Conservation (phyloP, 176 grass and related monocot species). For the Echinochloa phyllopogon region DNA sequence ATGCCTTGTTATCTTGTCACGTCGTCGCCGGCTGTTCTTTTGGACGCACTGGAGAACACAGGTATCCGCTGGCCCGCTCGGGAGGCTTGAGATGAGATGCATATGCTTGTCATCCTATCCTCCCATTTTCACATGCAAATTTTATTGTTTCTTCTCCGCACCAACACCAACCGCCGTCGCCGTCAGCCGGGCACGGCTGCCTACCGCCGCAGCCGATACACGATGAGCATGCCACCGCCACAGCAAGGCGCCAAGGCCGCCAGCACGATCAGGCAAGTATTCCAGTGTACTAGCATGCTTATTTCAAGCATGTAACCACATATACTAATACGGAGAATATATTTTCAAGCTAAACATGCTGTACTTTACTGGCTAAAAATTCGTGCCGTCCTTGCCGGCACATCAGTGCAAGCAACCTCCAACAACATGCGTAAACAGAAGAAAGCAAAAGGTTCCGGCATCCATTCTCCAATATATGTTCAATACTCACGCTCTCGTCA, state of each 20-base stretch:
- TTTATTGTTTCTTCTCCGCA: background rate
- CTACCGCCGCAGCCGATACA: background rate
- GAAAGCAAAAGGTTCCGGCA: background rate
- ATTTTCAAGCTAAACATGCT: background rate
- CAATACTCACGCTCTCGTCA: background rate
- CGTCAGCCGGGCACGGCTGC: background rate
- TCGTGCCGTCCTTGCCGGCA: background rate
- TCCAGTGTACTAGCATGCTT: background rate
- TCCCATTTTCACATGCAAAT: constrained; percentile 25
- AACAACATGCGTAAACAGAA: background rate
- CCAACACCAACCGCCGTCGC: constrained; percentile 25
- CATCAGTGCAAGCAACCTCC: background rate
- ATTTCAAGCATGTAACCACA: background rate
- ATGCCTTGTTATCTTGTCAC: constrained; percentile 40
- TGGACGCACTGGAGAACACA: constrained; percentile 8
- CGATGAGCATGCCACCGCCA: background rate
- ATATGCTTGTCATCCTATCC: background rate
- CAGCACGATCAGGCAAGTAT: background rate
- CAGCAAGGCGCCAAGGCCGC: background rate
- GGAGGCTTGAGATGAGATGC: background rate
- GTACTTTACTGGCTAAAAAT: background rate
- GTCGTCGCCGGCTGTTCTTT: constrained; percentile 35
- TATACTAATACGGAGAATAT: background rate
- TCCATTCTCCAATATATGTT: background rate
- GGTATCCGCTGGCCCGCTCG: constrained; percentile 2